These are phyloP conservation scores for Linnemannia hyalina DNA, from an alignment of 192 early-diverging fungal species.

Conservation along the genomic window DNA sequence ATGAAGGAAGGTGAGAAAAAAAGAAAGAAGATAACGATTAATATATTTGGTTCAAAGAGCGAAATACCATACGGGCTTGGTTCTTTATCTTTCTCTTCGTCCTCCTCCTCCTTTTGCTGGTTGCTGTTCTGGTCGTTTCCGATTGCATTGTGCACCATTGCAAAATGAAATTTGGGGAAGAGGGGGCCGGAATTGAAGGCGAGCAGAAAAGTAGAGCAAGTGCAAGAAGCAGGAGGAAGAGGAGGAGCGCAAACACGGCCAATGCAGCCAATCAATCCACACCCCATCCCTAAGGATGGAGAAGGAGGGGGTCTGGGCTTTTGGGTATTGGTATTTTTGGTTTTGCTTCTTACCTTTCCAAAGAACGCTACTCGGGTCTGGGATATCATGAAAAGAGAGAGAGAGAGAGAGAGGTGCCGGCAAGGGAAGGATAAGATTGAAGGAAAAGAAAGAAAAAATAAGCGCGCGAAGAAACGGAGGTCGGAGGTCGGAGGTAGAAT, in stretches of 20 bases:
- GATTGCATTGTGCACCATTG: neutral
- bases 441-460: neutral
- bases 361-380: conserved; percentile 31
- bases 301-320: neutral
- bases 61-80: neutral
- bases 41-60: conserved; percentile 5
- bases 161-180: neutral
- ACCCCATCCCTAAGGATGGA: neutral
- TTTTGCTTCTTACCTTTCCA: conserved; percentile 47
- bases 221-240: no score
- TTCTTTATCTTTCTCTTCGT: neutral
- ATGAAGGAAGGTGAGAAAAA: neutral
- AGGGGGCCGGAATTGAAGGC: neutral
- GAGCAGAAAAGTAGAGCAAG: no score
- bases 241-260: neutral
- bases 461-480: neutral
- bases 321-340: neutral
- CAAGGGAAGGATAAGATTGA: neutral
- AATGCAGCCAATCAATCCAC: neutral
- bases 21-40: neutral
- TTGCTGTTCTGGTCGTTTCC: no score
- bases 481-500: conserved; percentile 10
- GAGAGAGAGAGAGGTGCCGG: neutral
- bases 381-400: neutral
- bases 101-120: neutral